phyloP scores from a whole-genome alignment of 1,139 yeast species.

The Groenewaldozyma sp. region DNA sequence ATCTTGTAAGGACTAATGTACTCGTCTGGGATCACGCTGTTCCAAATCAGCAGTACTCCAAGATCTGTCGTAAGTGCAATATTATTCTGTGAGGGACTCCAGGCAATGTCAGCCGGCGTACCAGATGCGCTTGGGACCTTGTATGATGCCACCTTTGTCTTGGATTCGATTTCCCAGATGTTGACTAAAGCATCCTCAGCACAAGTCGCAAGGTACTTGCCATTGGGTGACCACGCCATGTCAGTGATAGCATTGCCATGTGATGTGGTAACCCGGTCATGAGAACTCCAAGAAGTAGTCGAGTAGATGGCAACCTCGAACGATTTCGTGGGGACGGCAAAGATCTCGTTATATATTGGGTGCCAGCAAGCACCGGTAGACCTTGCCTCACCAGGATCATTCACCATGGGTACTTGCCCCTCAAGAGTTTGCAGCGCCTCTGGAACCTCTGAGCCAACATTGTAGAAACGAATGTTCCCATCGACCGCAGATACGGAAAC shows the following conservation, averaged over 20 bases:
- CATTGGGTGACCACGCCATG: conserved; percentile 52
- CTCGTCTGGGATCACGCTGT: conserved; percentile 10
- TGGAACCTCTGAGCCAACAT: conserved; percentile 41
- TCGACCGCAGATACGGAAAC: conserved; percentile 56
- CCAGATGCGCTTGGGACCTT: conserved; percentile 9
- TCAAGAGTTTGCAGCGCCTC: conserved; percentile 36
- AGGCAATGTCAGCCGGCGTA: conserved; percentile 20
- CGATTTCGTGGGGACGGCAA: conserved; percentile 47
- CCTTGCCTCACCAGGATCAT: conserved; percentile 30
- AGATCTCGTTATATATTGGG: conserved; percentile 46
- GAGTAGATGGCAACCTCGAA: conserved; percentile 30
- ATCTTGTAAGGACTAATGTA: conserved; percentile 7
- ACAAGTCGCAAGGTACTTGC: conserved; percentile 43
- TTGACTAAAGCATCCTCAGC: conserved; percentile 44
- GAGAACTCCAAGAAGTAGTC: conserved; percentile 12
- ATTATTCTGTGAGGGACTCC: conserved; percentile 32
- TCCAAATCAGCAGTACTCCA: conserved; percentile 27
- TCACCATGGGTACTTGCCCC: conserved; percentile 29
- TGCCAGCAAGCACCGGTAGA: conserved; percentile 47
- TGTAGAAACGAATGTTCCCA: conserved; percentile 58
- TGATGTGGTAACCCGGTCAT: conserved; percentile 14
- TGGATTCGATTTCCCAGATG: conserved; percentile 41
- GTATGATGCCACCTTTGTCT: conserved; percentile 15
- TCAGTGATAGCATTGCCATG: conserved; percentile 40
- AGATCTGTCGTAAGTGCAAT: conserved; percentile 26